Base-by-base conservation (phyloP, 2,329 filamentous ascomycete genomes). In the Cytospora leucostoma region DNA sequence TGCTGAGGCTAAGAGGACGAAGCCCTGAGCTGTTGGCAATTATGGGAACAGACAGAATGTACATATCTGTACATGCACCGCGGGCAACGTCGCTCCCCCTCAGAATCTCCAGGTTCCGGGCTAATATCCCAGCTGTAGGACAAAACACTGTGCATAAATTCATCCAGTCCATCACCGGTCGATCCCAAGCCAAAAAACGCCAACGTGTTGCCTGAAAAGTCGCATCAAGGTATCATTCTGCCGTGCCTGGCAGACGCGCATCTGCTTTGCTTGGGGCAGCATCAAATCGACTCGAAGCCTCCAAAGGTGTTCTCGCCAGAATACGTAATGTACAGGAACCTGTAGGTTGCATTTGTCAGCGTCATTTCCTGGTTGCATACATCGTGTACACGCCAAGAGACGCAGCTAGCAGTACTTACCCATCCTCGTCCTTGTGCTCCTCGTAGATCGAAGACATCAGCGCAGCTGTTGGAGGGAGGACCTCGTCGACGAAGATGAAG, bases 391-490 rank as follows among this genome's bases (percentile, higher is more conserved):
- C 27, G 32, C 12, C 17, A 34, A 37, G 21, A 27, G 44, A 21
- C 4, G 4, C 1, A 13, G 52, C 19, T 38, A 32, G 15, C 33
- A 12, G 47, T 44, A 77, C 80, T 61, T 80, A 89, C 82, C 86
- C 86, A 73, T 90, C 87, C 76, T 89, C 85, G 69, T 89, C 87
- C 84, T 99, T 98, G 87, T 99, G 95, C 80, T 98, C 94, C 79
- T 99, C 95, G 78, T 99, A 99, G 81, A 99, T 98, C 78, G 91
- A 96, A 83, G 93, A 97, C 95, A 99, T 99, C 60, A 99, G 87
- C 65, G 95, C 95, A 65, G 95, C 95, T 10, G 95, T 98, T 3
- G 95, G 95, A 58, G 95, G 95, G 62, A 99, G 86, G 58, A 97
- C 94, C 81, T 98, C 95, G 77, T 98, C 94, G 74, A 99, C 95